Evolutionary conservation across 2,329 filamentous ascomycete genomes (phyloP).

Genomic region (Dactylellina cionopaga): DNA sequence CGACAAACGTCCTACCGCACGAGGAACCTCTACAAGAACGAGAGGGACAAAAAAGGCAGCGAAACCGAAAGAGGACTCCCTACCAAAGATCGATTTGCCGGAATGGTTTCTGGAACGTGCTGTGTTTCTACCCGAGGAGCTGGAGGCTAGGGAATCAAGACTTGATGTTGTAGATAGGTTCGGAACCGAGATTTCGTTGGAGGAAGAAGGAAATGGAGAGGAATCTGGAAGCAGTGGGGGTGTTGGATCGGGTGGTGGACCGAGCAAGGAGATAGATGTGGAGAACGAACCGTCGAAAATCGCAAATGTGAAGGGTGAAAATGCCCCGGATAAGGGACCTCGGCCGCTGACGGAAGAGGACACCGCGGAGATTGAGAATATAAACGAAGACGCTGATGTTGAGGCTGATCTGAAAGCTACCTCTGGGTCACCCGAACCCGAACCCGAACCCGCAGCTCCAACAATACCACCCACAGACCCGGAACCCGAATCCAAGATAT

Average conservation of each 20-base stretch:
- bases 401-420: slow-evolving; percentile 6
- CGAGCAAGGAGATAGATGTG: slow-evolving; percentile 35
- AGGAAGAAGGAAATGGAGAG: slow-evolving; percentile 49
- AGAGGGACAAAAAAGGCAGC: slow-evolving; percentile 34
- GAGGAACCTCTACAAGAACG: neutral
- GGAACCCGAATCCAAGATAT: slow-evolving; percentile 16
- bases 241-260: slow-evolving; percentile 32
- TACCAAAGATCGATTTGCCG: slow-evolving; percentile 65
- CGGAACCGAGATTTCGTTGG: slow-evolving; percentile 52
- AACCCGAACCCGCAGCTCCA: neutral
- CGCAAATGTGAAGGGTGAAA: neutral
- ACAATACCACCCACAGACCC: neutral
- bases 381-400: neutral
- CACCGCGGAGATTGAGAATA: neutral
- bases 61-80: slow-evolving; percentile 39
- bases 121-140: slow-evolving; percentile 63
- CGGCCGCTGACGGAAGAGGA: slow-evolving; percentile 52
- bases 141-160: slow-evolving; percentile 12
- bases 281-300: slow-evolving; percentile 7
- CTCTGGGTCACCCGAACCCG: neutral
- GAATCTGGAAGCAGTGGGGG: slow-evolving; percentile 42
- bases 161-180: slow-evolving; percentile 52
- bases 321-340: slow-evolving; percentile 6
- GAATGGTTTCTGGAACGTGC: slow-evolving; percentile 68
- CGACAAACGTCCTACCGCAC: slow-evolving; percentile 37